Evolutionary conservation across 2,329 filamentous ascomycete species (phyloP), one percentile per base, ranked within the genome.

Genomic region (Venturia asperata): DNA sequence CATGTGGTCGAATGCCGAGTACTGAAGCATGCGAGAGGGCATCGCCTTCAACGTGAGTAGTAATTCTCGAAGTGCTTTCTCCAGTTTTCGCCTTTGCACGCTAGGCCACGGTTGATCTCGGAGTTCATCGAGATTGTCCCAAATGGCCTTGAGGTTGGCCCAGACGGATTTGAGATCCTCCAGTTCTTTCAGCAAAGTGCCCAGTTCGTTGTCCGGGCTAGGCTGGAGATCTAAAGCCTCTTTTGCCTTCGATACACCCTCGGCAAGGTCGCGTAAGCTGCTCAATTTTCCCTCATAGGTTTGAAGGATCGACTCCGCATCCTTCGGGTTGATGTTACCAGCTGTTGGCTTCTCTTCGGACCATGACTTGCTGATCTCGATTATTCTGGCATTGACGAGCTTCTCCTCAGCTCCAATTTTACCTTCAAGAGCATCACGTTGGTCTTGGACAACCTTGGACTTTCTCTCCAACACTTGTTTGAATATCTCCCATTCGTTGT

Each of bases 41-140:
- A 99, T 97, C 68, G 97, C 93, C 78, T 96, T 97, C 43, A 92
- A 97, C 84, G 96, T 96, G 80, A 96, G 96, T 75, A 97, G 91
- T 64, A 97, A 83, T 61, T 89, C 88, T 72, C 99, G 93, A 62
- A 99, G 87, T 68, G 91, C 90, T 70, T 90, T 85, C 45, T 94
- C 87, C 66, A 99, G 86, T 78, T 97, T 99, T 68, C 94, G 86
- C 10, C 95, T 93, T 73, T 97, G 92, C 1, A 99, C 90, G 72
- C 91, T 96, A 65, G 89, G 95, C 95, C 95, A 99, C 1, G 96
- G 83, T 63, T 87, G 89, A 71, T 99, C 95, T 39, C 91, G 87
- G 19, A 97, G 88, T 72, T 97, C 93, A 72, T 97, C 94, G 67
- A 99, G 81, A 73, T 90, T 96, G 74, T 91, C 90, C 94, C 94